Percentiles rank a stretch among this genome's conserved stretches.
phyloP scores from a whole-genome alignment of 495 filamentous ascomycete genomes.

The Evernia prunastri region DNA sequence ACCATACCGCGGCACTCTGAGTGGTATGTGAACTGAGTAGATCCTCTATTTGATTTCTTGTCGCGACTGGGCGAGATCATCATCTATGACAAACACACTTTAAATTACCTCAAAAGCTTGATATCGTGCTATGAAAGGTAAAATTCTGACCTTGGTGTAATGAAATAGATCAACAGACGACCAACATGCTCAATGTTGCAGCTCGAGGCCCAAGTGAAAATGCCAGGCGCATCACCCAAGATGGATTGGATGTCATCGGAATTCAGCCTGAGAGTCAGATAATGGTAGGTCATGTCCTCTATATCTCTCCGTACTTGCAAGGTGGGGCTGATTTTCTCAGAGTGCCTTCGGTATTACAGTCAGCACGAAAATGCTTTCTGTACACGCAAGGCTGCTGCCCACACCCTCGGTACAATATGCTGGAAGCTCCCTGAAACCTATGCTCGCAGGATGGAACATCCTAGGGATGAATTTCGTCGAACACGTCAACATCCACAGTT shows the following conservation, averaged over 20 bases:
- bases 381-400: neutral
- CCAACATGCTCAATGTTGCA: neutral
- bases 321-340: neutral
- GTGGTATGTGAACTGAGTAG: neutral
- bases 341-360: neutral
- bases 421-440: neutral
- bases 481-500: neutral
- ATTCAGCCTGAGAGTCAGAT: neutral
- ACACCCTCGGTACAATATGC: neutral
- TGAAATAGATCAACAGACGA: neutral
- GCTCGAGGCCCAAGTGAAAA: neutral
- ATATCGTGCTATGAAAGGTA: neutral
- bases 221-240: neutral
- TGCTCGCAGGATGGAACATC: neutral
- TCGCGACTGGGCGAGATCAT: no score
- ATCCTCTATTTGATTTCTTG: no score
- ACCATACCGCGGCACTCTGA: neutral
- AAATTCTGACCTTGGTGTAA: no score
- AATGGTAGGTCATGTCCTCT: neutral
- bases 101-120: neutral
- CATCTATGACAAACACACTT: neutral
- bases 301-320: neutral
- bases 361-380: neutral
- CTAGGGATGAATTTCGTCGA: neutral
- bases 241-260: neutral